Conservation (phyloP, 1,284 basidiomycete genomes). For the Clitocybe nebularis region DNA sequence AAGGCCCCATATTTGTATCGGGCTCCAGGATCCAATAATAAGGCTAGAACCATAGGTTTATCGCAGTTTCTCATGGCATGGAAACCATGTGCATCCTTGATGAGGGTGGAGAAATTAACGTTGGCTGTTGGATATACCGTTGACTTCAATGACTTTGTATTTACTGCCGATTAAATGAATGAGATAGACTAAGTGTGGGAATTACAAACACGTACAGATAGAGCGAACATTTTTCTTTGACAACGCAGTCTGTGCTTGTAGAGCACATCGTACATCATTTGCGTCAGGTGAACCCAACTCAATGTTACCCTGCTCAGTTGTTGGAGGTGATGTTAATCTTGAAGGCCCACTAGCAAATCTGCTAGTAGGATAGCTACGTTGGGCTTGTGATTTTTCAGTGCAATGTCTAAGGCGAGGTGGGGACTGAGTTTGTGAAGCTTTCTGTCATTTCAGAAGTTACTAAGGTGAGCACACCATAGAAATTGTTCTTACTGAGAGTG, state of each 20-base stretch:
- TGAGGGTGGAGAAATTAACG: not conserved
- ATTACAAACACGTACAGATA: not conserved
- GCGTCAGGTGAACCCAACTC: not conserved
- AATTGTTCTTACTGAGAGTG: too few species aligned
- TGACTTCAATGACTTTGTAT: not conserved
- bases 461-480: too few species aligned
- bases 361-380: too few species aligned
- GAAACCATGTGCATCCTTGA: not conserved
- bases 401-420: not conserved
- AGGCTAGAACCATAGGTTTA: too few species aligned
- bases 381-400: too few species aligned
- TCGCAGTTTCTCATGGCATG: not conserved
- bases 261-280: not conserved
- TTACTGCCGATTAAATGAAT: not conserved
- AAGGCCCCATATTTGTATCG: not conserved
- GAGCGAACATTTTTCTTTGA: not conserved
- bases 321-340: too few species aligned
- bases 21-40: not conserved
- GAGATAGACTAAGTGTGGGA: not conserved
- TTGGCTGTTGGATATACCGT: not conserved
- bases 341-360: too few species aligned
- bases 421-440: not conserved
- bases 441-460: slow-evolving; percentile 2
- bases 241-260: not conserved
- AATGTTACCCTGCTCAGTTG: too few species aligned